Evolutionary conservation across 108 stramenopile genomes (phyloP).

Genomic region (Cylindrotheca fusiformis): DNA sequence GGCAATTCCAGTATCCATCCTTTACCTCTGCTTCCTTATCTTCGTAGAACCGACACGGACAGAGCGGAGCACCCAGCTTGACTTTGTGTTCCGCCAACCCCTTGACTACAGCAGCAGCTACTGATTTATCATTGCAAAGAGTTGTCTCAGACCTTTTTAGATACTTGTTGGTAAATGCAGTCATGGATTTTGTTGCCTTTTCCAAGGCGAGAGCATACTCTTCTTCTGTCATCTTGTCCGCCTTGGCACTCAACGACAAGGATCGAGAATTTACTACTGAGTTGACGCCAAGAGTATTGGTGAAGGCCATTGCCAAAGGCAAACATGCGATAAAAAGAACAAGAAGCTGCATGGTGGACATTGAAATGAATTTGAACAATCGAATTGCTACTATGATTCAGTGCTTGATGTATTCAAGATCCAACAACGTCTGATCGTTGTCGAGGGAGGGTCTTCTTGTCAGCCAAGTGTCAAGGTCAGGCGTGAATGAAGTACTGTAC

Average conservation of each 20-base stretch:
- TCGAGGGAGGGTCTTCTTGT: too few species aligned
- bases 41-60: conserved; percentile 91
- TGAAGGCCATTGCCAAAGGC: too few species aligned
- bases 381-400: too few species aligned
- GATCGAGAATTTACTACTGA: not conserved
- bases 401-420: too few species aligned
- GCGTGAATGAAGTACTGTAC: too few species aligned
- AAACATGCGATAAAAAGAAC: too few species aligned
- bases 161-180: conserved; percentile 82
- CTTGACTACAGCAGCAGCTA: conserved; percentile 84
- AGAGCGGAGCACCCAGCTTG: conserved; percentile 79
- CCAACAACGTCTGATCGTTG: too few species aligned
- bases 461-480: too few species aligned
- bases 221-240: conserved; percentile 54
- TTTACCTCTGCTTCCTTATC: conserved; percentile 89
- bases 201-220: conserved; percentile 51
- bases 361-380: too few species aligned
- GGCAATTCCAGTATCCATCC: conserved; percentile 73
- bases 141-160: conserved; percentile 67
- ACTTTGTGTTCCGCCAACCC: conserved; percentile 91
- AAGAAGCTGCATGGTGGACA: too few species aligned
- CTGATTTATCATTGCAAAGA: conserved; percentile 64
- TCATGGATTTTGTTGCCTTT: conserved; percentile 84
- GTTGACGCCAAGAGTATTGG: too few species aligned
- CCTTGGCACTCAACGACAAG: conserved; percentile 16